Percentiles rank a stretch among this genome's conserved stretches.
These are phyloP conservation scores for Amanita brunnescens DNA, from an alignment of 768 basidiomycete genomes.

Conservation along the genomic window DNA sequence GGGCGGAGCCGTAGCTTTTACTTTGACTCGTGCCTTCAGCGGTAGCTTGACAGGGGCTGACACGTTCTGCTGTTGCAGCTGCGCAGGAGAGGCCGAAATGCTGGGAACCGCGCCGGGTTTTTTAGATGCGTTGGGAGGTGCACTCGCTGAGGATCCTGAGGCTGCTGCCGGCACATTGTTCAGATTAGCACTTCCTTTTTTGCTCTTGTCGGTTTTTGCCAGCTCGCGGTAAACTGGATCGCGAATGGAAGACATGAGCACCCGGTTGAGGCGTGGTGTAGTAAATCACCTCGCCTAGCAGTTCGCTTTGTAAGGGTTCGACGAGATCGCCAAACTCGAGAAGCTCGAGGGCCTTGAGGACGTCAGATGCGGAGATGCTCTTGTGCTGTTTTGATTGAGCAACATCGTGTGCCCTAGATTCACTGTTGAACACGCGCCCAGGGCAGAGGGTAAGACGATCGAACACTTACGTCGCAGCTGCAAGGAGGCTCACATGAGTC, in stretches of 20 bases:
- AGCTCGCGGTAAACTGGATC: slow-evolving; percentile 55
- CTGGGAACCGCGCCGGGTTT: slow-evolving; percentile 4
- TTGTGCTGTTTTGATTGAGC: slow-evolving; percentile 80
- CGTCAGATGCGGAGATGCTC: slow-evolving; percentile 83
- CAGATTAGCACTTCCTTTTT: slow-evolving; percentile 22
- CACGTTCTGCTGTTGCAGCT: slow-evolving; percentile 5
- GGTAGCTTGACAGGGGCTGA: background rate
- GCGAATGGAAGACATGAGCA: background rate
- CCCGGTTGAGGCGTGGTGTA: background rate
- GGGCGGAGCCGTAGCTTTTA: background rate
- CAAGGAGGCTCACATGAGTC: background rate
- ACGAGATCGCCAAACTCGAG: slow-evolving; percentile 71
- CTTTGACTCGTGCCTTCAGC: background rate
- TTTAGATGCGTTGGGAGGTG: slow-evolving; percentile 17
- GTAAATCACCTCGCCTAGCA: slow-evolving; percentile 37
- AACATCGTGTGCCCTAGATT: slow-evolving; percentile 74
- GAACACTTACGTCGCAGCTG: slow-evolving; percentile 48
- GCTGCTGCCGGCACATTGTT: slow-evolving; percentile 11
- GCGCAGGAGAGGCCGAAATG: background rate
- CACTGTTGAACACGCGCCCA: background rate
- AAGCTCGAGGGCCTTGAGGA: slow-evolving; percentile 76
- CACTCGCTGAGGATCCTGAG: slow-evolving; percentile 9
- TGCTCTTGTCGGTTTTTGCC: slow-evolving; percentile 53
- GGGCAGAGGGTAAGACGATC: background rate
- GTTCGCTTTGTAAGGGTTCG: slow-evolving; percentile 52